These are phyloP conservation scores for Neonectria ditissima DNA, from an alignment of 2,329 filamentous ascomycete species.

Conservation along the genomic window DNA sequence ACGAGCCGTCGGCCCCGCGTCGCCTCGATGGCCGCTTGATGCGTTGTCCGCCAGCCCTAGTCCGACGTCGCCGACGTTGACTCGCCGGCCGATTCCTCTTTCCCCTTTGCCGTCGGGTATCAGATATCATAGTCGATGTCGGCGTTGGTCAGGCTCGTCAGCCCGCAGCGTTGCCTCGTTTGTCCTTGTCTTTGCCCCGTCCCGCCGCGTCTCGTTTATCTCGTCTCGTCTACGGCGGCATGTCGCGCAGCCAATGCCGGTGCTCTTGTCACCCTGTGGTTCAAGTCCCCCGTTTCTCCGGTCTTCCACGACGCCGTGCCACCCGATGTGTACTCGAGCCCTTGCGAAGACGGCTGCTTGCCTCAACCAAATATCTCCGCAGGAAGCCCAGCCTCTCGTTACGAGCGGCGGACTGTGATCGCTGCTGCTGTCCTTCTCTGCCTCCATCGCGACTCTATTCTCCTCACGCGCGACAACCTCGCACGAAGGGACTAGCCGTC, in stretches of 20 bases:
- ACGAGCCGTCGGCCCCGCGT: conserved; percentile 18
- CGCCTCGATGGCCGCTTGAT: conserved; percentile 40
- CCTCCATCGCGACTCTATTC: no score
- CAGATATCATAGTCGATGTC: conserved; percentile 1
- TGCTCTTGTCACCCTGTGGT: not conserved
- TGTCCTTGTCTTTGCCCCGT: not conserved
- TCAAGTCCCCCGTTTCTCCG: not conserved
- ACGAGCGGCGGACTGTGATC: not conserved
- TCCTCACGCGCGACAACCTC: not conserved
- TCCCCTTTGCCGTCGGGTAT: not conserved
- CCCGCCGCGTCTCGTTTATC: conserved; percentile 8
- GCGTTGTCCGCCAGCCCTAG: conserved; percentile 39
- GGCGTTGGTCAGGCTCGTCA: conserved; percentile 5
- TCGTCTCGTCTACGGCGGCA: not conserved
- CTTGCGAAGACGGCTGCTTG: not conserved
- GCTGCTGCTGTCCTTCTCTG: not conserved
- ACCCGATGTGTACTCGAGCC: not conserved
- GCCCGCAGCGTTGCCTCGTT: conserved; percentile 2
- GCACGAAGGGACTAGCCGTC: not conserved
- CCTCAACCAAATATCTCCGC: not conserved
- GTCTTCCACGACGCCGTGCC: not conserved
- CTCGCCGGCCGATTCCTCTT: conserved; percentile 3
- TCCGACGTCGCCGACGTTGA: not conserved
- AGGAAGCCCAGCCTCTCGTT: not conserved
- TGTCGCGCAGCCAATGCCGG: not conserved